phyloP scores from a whole-genome alignment of 805 yeast species.

The Wickerhamomyces tratensis region DNA sequence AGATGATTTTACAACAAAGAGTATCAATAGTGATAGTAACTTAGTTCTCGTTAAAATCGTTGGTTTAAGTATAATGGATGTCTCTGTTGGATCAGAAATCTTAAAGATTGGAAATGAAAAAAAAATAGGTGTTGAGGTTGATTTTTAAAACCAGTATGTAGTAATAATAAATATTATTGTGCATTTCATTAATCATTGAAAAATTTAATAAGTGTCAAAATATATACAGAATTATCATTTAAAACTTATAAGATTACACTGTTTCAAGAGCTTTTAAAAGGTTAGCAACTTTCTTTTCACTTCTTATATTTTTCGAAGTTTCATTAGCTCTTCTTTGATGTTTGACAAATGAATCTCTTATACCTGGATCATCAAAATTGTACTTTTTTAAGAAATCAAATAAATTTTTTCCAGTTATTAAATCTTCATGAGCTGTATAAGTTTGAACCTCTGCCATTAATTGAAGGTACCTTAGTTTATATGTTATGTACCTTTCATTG shows the following conservation, averaged over 20 bases:
- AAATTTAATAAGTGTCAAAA: too few species aligned
- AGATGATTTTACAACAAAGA: conserved; percentile 6
- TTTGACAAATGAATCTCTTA: too few species aligned
- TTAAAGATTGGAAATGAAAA: conserved; percentile 19
- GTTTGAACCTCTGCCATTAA: conserved; percentile 9
- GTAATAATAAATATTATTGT: too few species aligned
- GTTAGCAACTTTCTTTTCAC: too few species aligned
- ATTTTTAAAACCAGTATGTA: conserved; percentile 13
- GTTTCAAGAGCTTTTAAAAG: too few species aligned
- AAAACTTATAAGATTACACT: too few species aligned
- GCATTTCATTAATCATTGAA: too few species aligned
- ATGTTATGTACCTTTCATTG: conserved; percentile 14
- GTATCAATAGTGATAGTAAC: conserved; percentile 12
- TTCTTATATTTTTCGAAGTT: background rate
- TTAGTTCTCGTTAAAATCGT: conserved; percentile 45
- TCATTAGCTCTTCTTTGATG: too few species aligned
- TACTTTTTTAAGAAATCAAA: background rate
- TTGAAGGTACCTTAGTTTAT: conserved; percentile 12
- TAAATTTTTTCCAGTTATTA: background rate
- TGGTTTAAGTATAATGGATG: conserved; percentile 59
- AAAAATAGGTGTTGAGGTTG: conserved; percentile 22
- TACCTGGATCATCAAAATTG: background rate
- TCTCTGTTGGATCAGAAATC: conserved; percentile 38
- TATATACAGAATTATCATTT: too few species aligned
- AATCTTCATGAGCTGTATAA: conserved; percentile 10